phyloP scores from a whole-genome alignment of 1,284 basidiomycete genomes.

The Somion occarium region DNA sequence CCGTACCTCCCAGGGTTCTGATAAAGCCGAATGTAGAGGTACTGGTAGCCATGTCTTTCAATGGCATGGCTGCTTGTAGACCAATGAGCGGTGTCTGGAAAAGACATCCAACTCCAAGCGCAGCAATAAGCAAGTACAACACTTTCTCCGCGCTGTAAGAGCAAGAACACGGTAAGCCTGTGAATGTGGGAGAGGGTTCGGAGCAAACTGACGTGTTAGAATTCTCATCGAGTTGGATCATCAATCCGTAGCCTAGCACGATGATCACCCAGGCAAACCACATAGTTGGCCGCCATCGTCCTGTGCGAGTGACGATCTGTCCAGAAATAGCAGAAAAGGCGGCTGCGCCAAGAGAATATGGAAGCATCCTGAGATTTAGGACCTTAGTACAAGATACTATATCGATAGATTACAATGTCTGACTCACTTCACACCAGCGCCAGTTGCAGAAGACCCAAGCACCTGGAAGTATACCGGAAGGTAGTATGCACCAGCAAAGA shows the following conservation, averaged over 20 bases:
- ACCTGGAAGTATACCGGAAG: conserved; percentile 79
- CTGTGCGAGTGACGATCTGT: conserved; percentile 51
- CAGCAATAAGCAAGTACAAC: conserved; percentile 55
- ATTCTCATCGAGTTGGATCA: conserved; percentile 44
- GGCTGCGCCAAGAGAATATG: conserved; percentile 66
- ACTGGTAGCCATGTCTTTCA: conserved; percentile 77
- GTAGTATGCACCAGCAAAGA: conserved; percentile 68
- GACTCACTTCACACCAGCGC: conserved; percentile 64
- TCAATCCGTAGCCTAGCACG: conserved; percentile 61
- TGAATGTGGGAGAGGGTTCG: neutral
- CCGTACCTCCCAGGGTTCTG: conserved; percentile 72
- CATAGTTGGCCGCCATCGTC: conserved; percentile 61
- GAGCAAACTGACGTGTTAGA: conserved; percentile 40
- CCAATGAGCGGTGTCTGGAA: conserved; percentile 69
- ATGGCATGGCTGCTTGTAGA: conserved; percentile 77
- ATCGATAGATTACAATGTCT: neutral
- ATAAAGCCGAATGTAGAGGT: conserved; percentile 71
- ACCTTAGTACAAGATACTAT: neutral
- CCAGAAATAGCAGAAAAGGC: conserved; percentile 57
- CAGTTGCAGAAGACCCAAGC: conserved; percentile 71
- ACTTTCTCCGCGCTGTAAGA: conserved; percentile 49
- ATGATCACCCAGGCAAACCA: conserved; percentile 54
- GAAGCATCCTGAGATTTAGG: conserved; percentile 53
- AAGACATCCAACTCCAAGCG: conserved; percentile 56
- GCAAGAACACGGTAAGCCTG: neutral